These are phyloP conservation scores for carrot (Daucus carota) DNA, from an alignment of 129 eudicot species.

Conservation along the genomic window DNA sequence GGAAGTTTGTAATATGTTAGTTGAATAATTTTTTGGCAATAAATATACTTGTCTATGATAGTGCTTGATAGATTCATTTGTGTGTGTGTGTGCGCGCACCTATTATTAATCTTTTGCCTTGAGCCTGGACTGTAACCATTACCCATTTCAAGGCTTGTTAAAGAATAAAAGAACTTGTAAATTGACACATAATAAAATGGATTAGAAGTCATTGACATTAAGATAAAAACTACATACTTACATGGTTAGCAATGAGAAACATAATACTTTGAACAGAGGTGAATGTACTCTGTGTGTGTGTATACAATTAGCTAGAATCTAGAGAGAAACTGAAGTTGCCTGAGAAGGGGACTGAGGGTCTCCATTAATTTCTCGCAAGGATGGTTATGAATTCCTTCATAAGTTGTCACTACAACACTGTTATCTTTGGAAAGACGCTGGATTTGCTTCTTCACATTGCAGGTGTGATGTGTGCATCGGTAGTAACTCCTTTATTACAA, in stretches of 20 bases:
- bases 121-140: neutral
- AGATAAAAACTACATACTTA: neutral
- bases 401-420: conserved; percentile 81
- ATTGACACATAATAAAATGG: neutral
- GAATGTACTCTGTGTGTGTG: neutral
- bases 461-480: conserved; percentile 92
- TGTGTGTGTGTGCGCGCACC: neutral
- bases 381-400: conserved; percentile 90
- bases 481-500: conserved; percentile 75
- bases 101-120: neutral
- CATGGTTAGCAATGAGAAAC: neutral
- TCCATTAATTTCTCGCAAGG: conserved; percentile 98
- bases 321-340: conserved; percentile 95
- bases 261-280: neutral
- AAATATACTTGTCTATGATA: neutral
- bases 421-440: conserved; percentile 83
- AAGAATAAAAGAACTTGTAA: neutral
- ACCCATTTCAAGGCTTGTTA: neutral
- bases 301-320: conserved; percentile 38
- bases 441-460: conserved; percentile 99
- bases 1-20: neutral
- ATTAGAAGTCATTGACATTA: neutral
- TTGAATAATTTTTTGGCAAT: neutral
- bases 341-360: conserved; percentile 81
- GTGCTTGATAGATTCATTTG: neutral